Conservation (phyloP, 495 filamentous ascomycete genomes). For the Daldinia grandis region DNA sequence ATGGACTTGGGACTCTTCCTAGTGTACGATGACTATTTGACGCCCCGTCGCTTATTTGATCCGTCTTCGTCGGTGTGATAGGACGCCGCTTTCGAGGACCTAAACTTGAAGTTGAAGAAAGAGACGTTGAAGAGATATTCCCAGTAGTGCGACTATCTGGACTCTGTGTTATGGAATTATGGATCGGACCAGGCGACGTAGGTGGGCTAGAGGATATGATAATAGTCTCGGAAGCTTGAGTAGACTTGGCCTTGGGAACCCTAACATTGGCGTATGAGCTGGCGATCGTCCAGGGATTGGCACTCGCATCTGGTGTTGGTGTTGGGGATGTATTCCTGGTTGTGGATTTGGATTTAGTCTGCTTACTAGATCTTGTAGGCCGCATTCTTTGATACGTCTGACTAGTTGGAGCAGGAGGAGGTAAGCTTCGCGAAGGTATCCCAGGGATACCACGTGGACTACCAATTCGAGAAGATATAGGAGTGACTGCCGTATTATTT, state of each 20-base stretch:
- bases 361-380: slow-evolving; percentile 46
- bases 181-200: slow-evolving; percentile 37
- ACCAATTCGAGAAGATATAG: not conserved
- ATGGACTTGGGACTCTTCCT: slow-evolving; percentile 23
- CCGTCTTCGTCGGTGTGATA: slow-evolving; percentile 13
- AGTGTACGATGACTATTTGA: not conserved
- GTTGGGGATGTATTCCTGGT: slow-evolving; percentile 30
- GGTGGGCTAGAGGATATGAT: slow-evolving; percentile 56
- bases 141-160: not conserved
- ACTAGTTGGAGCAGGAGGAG: slow-evolving; percentile 5
- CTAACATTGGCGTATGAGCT: slow-evolving; percentile 51
- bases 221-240: slow-evolving; percentile 47
- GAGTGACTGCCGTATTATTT: slow-evolving; percentile 1
- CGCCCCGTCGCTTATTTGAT: not conserved
- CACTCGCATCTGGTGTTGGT: slow-evolving; percentile 35
- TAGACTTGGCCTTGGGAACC: slow-evolving; percentile 37
- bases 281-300: slow-evolving; percentile 57
- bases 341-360: slow-evolving; percentile 42
- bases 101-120: slow-evolving; percentile 5
- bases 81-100: slow-evolving; percentile 25
- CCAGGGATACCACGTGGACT: slow-evolving; percentile 1
- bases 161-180: slow-evolving; percentile 9
- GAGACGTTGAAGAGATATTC: not conserved
- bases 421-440: slow-evolving; percentile 11
- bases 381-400: slow-evolving; percentile 29